These are phyloP conservation scores for Paecilomyces sp. DNA, from an alignment of 2,329 filamentous ascomycete genomes.

Conservation along the genomic window DNA sequence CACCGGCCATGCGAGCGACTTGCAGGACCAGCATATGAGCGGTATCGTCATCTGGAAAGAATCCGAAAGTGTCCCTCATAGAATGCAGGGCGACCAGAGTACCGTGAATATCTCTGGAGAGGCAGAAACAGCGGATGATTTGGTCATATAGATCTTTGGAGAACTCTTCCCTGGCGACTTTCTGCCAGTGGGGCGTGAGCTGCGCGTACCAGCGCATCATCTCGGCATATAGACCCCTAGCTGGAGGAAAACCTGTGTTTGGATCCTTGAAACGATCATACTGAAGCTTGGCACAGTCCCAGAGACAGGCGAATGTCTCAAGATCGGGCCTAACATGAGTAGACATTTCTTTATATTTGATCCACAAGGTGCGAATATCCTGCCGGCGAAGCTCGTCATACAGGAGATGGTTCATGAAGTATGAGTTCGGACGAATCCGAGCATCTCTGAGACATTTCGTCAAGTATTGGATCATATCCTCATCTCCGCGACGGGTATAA, in stretches of 20 bases:
- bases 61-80: constrained; percentile 36
- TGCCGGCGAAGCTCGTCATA: constrained; percentile 58
- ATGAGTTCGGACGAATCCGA: constrained; percentile 61
- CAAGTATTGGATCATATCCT: constrained; percentile 52
- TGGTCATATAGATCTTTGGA: constrained; percentile 45
- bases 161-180: constrained; percentile 29
- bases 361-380: constrained; percentile 47
- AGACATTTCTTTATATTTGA: constrained; percentile 51
- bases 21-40: constrained; percentile 43
- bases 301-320: constrained; percentile 63
- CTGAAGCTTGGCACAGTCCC: constrained; percentile 46
- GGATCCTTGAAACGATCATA: constrained; percentile 42
- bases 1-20: constrained; percentile 38
- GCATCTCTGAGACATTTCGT: constrained; percentile 57
- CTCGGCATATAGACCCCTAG: constrained; percentile 39
- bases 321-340: constrained; percentile 53
- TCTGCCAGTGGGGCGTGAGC: constrained; percentile 21
- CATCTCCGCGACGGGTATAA: constrained; percentile 58
- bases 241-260: constrained; percentile 36
- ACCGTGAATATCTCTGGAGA: constrained; percentile 42
- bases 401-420: constrained; percentile 74
- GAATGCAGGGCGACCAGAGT: constrained; percentile 44
- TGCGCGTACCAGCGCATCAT: constrained; percentile 42
- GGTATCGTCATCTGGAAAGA: constrained; percentile 41
- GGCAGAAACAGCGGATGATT: constrained; percentile 46